Base-by-base conservation (phyloP, 1,284 basidiomycete genomes). In the Trichosporon sp. region DNA sequence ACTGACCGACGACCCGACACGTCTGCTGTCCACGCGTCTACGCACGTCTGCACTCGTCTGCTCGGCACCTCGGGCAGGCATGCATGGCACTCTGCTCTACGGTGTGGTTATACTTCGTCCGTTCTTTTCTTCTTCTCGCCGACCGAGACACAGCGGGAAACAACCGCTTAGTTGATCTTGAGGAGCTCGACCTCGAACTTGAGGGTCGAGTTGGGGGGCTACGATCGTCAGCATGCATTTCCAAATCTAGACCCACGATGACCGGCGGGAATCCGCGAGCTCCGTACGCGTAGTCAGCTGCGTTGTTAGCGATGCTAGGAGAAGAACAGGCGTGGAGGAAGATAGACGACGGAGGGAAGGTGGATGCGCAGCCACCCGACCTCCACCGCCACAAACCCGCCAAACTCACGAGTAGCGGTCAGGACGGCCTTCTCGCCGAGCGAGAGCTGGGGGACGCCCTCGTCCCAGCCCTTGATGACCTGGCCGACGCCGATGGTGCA, bases 391-490 rank as follows among this genome's bases (percentile, higher is more conserved):
- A 62, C 44, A 21, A 29, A 64, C 64, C 75, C 34, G 5, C 9
- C n/a, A 51, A 51, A 60, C 56, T 60, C 74, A 56, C 77, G 80
- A 47, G 79, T 78, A 70, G 76, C 79, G 75, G 84, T 90, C 65
- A 95, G 83, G 64, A 83, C 78, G 51, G 92, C 93, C 83, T 91
- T 93, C 83, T 91, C 81, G 72, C 91, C 91, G 47, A 92, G 60
- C 27, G 92, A 92, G 74, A 93, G 83, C 84, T 91, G 86, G 18
- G 86, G 87, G 34, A 93, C 90, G 69, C 92, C 92, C 83, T 94
- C 92, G 79, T 95, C 92, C 93, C 93, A 95, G 53, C 92, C 93
- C 81, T 87, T 90, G 84, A 94, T 94, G 67, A 94, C 92, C 80
- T 89, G 89, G 42, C 90, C 90, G 60, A 89, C 85, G 67, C 91